phyloP scores from a whole-genome alignment of 1,139 yeast species.

The Protomyces gravidus region DNA sequence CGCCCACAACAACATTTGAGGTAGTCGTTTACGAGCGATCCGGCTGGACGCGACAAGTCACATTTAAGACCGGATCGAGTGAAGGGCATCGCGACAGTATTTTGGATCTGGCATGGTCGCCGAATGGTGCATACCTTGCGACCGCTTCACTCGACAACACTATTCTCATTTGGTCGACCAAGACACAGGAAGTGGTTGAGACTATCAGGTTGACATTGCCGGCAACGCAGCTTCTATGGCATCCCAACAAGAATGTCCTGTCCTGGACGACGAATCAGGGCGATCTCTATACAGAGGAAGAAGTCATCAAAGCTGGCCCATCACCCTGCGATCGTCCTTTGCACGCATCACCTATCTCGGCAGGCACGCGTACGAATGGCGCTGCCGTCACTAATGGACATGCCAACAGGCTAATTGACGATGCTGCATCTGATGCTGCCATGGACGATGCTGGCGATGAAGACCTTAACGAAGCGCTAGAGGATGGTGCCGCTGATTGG shows the following conservation, averaged over 20 bases:
- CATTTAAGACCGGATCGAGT: constrained; percentile 8
- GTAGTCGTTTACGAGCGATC: constrained; percentile 40
- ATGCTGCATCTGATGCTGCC: constrained; percentile 11
- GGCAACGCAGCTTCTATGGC: constrained; percentile 39
- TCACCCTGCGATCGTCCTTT: constrained; percentile 30
- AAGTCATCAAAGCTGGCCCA: constrained; percentile 29
- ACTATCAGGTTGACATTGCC: constrained; percentile 31
- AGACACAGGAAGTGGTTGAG: constrained; percentile 34
- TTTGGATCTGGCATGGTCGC: constrained; percentile 56
- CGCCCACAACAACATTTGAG: constrained; percentile 47
- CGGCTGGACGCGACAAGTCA: constrained; percentile 33
- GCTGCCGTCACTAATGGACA: constrained; percentile 14
- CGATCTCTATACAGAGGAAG: constrained; percentile 37
- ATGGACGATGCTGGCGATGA: constrained; percentile 37
- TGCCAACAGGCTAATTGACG: constrained; percentile 39
- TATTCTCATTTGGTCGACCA: constrained; percentile 55
- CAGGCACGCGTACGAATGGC: constrained; percentile 37
- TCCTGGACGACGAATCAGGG: constrained; percentile 41
- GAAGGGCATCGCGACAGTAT: constrained; percentile 44
- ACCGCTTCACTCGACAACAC: constrained; percentile 48
- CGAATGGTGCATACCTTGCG: constrained; percentile 58
- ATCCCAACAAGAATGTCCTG: constrained; percentile 41
- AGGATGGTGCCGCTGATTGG: constrained; percentile 41
- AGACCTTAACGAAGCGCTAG: constrained; percentile 33
- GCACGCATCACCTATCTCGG: constrained; percentile 33